A percentile compares a stretch with the other conserved stretches of the same genome.
phyloP scores from a whole-genome alignment of 371 early-diverging fungal species.

The Conidiobolus incongruus region DNA sequence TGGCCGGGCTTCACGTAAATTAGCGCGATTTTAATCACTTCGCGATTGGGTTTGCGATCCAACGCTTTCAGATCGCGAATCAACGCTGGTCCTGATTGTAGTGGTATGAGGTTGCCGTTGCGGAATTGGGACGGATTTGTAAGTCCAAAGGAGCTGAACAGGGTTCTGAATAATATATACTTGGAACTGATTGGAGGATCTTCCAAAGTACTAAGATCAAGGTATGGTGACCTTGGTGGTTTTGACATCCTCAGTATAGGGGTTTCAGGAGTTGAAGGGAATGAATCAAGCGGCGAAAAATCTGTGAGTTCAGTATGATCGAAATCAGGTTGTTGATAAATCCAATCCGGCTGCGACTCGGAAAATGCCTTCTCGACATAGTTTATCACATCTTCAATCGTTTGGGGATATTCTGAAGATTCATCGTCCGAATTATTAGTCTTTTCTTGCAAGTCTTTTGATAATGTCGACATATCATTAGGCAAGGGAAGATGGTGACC shows the following conservation, averaged over 20 bases:
- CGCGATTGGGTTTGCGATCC: slow-evolving; percentile 18
- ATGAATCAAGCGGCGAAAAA: too few relatives aligned
- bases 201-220: background rate
- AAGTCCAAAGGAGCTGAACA: background rate
- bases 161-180: background rate
- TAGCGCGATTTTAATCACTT: slow-evolving; percentile 71
- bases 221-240: background rate
- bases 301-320: too few relatives aligned
- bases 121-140: background rate
- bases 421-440: too few relatives aligned
- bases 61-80: slow-evolving; percentile 3
- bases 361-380: too few relatives aligned
- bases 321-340: too few relatives aligned
- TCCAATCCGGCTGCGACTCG: too few relatives aligned
- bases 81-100: background rate
- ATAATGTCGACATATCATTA: too few relatives aligned
- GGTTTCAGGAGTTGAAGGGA: too few relatives aligned
- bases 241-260: background rate
- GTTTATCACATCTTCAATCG: too few relatives aligned
- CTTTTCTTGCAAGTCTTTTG: too few relatives aligned
- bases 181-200: background rate
- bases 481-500: too few relatives aligned
- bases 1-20: slow-evolving; percentile 83
- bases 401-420: too few relatives aligned
- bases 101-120: background rate